Percentiles rank a stretch among this genome's conserved stretches.
Evolutionary conservation across 768 basidiomycete genomes (phyloP).

Genomic region (Leccinellum albellum): DNA sequence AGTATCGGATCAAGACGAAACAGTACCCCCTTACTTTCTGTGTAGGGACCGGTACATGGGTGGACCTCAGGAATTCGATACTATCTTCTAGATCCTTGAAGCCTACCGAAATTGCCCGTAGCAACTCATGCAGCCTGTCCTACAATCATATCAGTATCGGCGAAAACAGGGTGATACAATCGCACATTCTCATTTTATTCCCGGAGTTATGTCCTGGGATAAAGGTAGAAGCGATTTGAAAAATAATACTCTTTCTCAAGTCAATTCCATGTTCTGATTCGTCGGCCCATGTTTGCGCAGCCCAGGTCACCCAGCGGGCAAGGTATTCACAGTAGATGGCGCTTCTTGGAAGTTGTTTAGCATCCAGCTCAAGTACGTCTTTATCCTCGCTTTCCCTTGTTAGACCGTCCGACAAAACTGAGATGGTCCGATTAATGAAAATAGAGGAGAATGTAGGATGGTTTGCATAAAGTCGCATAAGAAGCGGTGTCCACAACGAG

Average conservation of each 20-base stretch:
- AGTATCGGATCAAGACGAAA: neutral
- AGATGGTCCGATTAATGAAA: constrained; percentile 46
- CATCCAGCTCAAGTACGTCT: constrained; percentile 17
- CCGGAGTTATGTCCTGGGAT: constrained; percentile 35
- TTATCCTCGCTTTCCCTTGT: constrained; percentile 8
- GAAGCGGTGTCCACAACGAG: constrained; percentile 64
- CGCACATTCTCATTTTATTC: constrained; percentile 35
- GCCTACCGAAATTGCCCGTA: constrained; percentile 19
- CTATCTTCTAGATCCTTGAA: constrained; percentile 17
- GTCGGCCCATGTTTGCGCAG: constrained; percentile 38
- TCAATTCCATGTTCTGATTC: constrained; percentile 34
- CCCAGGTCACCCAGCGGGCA: constrained; percentile 71
- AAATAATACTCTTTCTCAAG: constrained; percentile 43
- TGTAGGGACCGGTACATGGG: neutral
- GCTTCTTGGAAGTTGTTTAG: constrained; percentile 28
- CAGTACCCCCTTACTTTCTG: constrained; percentile 13
- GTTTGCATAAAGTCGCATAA: constrained; percentile 51
- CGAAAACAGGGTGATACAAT: neutral
- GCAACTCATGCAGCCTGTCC: constrained; percentile 21
- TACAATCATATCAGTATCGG: constrained; percentile 6
- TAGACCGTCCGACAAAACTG: constrained; percentile 28
- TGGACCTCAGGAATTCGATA: constrained; percentile 15
- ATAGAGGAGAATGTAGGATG: constrained; percentile 53
- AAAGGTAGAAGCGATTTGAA: constrained; percentile 46
- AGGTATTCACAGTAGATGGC: constrained; percentile 54